Conservation (phyloP, 768 basidiomycete genomes). For the Naganishia friedmannii region DNA sequence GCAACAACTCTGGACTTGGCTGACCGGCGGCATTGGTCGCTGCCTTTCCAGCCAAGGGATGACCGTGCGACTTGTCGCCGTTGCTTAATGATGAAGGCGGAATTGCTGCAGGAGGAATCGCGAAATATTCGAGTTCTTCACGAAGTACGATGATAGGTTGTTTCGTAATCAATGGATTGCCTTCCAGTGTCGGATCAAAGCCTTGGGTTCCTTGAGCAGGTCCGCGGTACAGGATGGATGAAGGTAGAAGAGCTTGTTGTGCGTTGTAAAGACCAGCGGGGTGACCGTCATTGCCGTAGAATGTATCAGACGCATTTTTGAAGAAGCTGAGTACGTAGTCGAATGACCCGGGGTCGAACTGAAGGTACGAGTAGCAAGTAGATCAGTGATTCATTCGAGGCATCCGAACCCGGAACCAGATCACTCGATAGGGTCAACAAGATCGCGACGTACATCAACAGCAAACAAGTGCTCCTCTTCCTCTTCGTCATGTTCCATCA, state of each 20-base stretch:
- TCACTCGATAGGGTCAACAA: slow-evolving; percentile 1
- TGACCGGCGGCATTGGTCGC: slow-evolving; percentile 67
- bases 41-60: slow-evolving; percentile 7
- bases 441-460: slow-evolving; percentile 74
- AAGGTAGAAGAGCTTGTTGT: slow-evolving; percentile 56
- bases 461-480: slow-evolving; percentile 69
- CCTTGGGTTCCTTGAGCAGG: slow-evolving; percentile 55
- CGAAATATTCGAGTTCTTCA: slow-evolving; percentile 97
- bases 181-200: slow-evolving; percentile 42
- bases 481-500: slow-evolving; percentile 66
- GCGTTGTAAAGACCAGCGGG: slow-evolving; percentile 66
- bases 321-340: slow-evolving; percentile 91
- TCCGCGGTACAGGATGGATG: slow-evolving; percentile 58
- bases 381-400: not conserved
- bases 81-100: not conserved
- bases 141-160: slow-evolving; percentile 98
- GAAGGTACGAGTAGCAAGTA: not conserved
- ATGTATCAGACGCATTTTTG: slow-evolving; percentile 75
- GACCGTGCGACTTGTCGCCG: not conserved
- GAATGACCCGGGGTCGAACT: slow-evolving; percentile 93
- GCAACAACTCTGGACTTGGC: slow-evolving; percentile 72
- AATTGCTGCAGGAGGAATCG: slow-evolving; percentile 67
- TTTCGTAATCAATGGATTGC: slow-evolving; percentile 89
- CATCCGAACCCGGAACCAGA: not conserved
- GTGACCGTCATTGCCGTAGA: slow-evolving; percentile 74